Evolutionary conservation across 345 rosid species (phyloP).

Genomic region (Boechera retrofracta): DNA sequence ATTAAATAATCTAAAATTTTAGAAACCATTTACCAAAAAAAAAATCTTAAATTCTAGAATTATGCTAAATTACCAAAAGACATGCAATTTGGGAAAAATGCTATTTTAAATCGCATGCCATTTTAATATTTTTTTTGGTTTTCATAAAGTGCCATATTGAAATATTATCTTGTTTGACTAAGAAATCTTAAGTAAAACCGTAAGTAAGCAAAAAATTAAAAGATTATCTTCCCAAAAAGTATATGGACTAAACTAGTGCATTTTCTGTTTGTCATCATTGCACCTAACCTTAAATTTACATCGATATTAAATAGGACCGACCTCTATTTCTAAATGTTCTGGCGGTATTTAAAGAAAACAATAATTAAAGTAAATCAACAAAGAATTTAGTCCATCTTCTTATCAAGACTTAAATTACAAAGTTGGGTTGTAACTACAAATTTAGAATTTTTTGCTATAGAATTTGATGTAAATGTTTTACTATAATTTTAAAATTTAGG

Average conservation of each 20-base stretch:
- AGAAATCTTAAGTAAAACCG: slow-evolving; percentile 8
- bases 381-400: too few species aligned
- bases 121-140: too few species aligned
- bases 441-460: too few species aligned
- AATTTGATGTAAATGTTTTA: too few species aligned
- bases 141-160: too few species aligned
- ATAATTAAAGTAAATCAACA: not conserved
- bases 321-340: not conserved
- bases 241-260: not conserved
- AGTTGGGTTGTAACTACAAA: too few species aligned
- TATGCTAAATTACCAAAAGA: not conserved
- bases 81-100: not conserved
- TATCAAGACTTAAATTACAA: too few species aligned
- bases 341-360: slow-evolving; percentile 8
- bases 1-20: not conserved
- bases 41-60: too few species aligned
- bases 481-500: too few species aligned
- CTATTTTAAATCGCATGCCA: not conserved
- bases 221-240: slow-evolving; percentile 22
- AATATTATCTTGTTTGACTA: slow-evolving; percentile 13
- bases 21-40: too few species aligned
- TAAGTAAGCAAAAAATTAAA: not conserved
- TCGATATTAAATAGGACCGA: slow-evolving; percentile 25
- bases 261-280: slow-evolving; percentile 22
- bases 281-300: slow-evolving; percentile 15